Evolutionary conservation across 192 early-diverging fungal species (phyloP), one percentile per base, ranked within the genome.

Genomic region (Phycomyces nitens): DNA sequence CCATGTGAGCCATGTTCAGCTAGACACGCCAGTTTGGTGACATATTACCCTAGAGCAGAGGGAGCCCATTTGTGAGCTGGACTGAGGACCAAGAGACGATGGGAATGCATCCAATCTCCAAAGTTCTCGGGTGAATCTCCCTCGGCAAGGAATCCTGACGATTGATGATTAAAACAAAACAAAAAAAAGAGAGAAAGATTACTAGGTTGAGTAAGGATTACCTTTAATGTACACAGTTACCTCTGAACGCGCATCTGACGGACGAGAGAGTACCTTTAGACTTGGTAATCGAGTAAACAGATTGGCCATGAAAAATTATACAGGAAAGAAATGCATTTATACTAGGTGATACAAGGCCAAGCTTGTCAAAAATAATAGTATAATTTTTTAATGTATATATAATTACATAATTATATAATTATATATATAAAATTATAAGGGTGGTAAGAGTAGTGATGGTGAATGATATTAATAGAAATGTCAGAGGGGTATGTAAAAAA

Each of bases 171-270:
- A n/a, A n/a, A n/a, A n/a, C n/a, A n/a, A n/a, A n/a, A n/a, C n/a
- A n/a, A n/a, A n/a, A n/a, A n/a, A n/a, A n/a, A n/a, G n/a, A n/a
- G n/a, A n/a, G n/a, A n/a, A n/a, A n/a, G n/a, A n/a, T n/a, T n/a
- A n/a, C n/a, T n/a, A n/a, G n/a, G n/a, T n/a, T n/a, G n/a, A n/a
- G n/a, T n/a, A n/a, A n/a, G n/a, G 2, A 47, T 47, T 60, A 72
- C 70, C 71, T 73, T 73, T 73, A 0, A 73, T 61, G 63, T 73
- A 73, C 15, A 73, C 71, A 1, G 71, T 73, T 1, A 64, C 66
- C 59, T 73, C 65, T 23, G 65, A 47, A 39, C 65, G 16, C 1
- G 14, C 7, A 21, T 62, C 58, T 7, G 23, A 39, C 8, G 60
- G 54, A 21, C 71, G 27, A 7, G 71, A 59, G 3, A 73, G 56